Conservation (phyloP, 1,284 basidiomycete genomes). For the Fistulina hepatica region DNA sequence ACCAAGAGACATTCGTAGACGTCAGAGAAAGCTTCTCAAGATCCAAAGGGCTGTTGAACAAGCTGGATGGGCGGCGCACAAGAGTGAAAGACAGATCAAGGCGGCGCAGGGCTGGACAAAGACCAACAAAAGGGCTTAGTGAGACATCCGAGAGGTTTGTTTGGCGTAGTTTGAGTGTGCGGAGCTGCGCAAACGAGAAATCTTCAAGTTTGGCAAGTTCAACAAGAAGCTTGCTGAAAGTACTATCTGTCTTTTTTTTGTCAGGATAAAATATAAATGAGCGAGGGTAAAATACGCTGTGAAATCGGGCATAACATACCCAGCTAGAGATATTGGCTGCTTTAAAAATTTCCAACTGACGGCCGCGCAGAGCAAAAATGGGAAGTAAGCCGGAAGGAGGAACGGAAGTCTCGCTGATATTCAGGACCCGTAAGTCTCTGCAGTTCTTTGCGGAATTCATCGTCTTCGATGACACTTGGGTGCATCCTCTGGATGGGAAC, state of each 20-base stretch:
- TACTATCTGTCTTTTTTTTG: constrained; percentile 41
- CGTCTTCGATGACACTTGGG: constrained; percentile 42
- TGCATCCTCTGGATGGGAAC: constrained; percentile 37
- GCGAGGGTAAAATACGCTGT: constrained; percentile 14
- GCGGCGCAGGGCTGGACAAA: constrained; percentile 40
- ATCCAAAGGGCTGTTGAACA: constrained; percentile 13
- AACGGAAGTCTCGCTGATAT: constrained; percentile 52
- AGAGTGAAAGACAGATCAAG: constrained; percentile 57
- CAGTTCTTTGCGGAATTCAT: constrained; percentile 34
- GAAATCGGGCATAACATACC: constrained; percentile 30
- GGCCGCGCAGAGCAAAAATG: constrained; percentile 31
- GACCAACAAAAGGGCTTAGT: constrained; percentile 30
- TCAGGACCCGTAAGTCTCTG: constrained; percentile 33
- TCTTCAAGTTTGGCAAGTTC: constrained; percentile 19
- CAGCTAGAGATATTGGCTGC: constrained; percentile 50
- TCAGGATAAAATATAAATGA: constrained; percentile 4
- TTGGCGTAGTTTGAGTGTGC: constrained; percentile 50
- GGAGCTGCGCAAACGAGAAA: constrained; percentile 29
- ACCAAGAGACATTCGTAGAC: constrained; percentile 36
- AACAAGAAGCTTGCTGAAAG: constrained; percentile 35
- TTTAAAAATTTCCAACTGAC: constrained; percentile 44
- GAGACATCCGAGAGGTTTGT: constrained; percentile 39
- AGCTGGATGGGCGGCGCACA: constrained; percentile 29
- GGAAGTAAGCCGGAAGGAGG: constrained; percentile 36
- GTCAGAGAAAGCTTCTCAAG: constrained; percentile 54